phyloP scores from a whole-genome alignment of 768 basidiomycete species.

The Clathrus columnatus region DNA sequence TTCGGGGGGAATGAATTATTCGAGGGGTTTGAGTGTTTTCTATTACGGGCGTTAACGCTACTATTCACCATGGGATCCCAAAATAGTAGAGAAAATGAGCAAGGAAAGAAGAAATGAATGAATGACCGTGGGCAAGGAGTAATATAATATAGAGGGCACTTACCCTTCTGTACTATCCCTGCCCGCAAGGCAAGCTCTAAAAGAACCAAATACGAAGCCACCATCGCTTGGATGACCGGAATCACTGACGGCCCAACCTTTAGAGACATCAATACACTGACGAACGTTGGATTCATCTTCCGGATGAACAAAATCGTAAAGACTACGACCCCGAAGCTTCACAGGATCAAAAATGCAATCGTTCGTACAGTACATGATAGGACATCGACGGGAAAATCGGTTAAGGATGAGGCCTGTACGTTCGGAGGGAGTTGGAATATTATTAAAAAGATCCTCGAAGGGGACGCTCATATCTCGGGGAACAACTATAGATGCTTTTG shows the following conservation, averaged over 20 bases:
- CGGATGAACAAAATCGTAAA: slow-evolving; percentile 66
- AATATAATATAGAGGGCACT: neutral
- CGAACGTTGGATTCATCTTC: slow-evolving; percentile 59
- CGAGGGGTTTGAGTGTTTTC: neutral
- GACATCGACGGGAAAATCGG: slow-evolving; percentile 59
- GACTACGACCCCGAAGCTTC: slow-evolving; percentile 52
- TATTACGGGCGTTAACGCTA: neutral
- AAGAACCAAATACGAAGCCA: slow-evolving; percentile 76
- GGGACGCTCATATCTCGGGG: slow-evolving; percentile 19
- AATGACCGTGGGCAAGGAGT: neutral
- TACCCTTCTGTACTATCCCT: slow-evolving; percentile 32
- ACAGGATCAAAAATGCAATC: slow-evolving; percentile 54
- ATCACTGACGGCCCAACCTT: slow-evolving; percentile 80
- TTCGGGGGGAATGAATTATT: neutral
- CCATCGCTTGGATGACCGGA: slow-evolving; percentile 71
- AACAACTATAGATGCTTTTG: slow-evolving; percentile 26
- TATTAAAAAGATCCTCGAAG: slow-evolving; percentile 31
- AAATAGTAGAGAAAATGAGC: neutral
- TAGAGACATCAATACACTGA: slow-evolving; percentile 68
- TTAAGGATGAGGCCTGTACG: slow-evolving; percentile 78
- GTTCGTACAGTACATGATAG: slow-evolving; percentile 66
- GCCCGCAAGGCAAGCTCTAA: slow-evolving; percentile 46
- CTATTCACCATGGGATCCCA: slow-evolving; percentile 1
- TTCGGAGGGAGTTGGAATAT: slow-evolving; percentile 59
- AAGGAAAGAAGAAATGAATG: neutral